A percentile compares a stretch with the other conserved stretches of the same genome.
Evolutionary conservation across 495 filamentous ascomycete species (phyloP).

Genomic region (Viridothelium virens): DNA sequence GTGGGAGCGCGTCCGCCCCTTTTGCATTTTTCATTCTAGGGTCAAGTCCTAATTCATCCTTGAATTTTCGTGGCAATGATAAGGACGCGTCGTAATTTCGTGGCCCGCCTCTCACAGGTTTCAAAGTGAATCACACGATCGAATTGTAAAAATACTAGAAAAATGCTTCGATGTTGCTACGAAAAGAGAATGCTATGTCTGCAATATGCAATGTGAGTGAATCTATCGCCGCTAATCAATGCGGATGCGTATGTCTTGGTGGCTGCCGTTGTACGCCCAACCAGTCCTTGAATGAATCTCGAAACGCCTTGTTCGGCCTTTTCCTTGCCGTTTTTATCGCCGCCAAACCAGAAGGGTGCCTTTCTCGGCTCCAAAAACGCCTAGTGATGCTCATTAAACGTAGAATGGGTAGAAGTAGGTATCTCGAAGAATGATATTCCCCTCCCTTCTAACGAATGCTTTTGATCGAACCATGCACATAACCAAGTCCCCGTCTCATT

Average conservation of each 20-base stretch:
- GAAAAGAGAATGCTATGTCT: not conserved
- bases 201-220: not conserved
- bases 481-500: not conserved
- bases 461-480: not conserved
- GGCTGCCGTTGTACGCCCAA: not conserved
- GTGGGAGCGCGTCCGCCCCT: too few relatives aligned
- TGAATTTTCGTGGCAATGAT: too few relatives aligned
- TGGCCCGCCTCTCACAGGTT: not conserved
- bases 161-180: slow-evolving; percentile 8
- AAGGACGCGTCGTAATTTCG: too few relatives aligned
- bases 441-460: not conserved
- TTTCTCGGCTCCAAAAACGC: not conserved
- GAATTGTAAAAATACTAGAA: not conserved
- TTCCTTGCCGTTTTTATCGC: not conserved
- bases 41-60: too few relatives aligned
- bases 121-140: not conserved
- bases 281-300: not conserved
- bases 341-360: not conserved
- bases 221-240: slow-evolving; percentile 1
- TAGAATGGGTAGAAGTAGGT: not conserved
- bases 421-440: not conserved
- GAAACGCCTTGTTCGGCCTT: not conserved
- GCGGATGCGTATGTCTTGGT: not conserved
- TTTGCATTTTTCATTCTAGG: too few relatives aligned
- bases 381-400: not conserved